Conservation (phyloP, 2,329 filamentous ascomycete species). For the Aspergillus terreus region DNA sequence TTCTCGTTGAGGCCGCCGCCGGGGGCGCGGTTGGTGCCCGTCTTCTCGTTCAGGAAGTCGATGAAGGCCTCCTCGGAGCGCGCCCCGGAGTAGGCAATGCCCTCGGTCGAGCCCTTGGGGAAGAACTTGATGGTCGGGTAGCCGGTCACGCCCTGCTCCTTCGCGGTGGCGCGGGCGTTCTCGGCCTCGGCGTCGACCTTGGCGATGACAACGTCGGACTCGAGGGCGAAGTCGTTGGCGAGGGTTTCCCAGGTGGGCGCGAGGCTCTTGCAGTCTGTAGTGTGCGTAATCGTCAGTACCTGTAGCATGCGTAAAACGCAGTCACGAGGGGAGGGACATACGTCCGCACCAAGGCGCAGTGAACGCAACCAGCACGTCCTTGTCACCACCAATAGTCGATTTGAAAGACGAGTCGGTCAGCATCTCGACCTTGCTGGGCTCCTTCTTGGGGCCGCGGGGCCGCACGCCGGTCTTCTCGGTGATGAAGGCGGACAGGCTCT, state of each 20-base stretch:
- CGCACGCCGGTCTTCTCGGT: conserved; percentile 81
- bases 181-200: conserved; percentile 93
- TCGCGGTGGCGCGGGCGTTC: conserved; percentile 73
- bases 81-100: conserved; percentile 68
- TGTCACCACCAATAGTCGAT: conserved; percentile 72
- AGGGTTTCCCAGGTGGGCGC: conserved; percentile 87
- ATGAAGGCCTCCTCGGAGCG: conserved; percentile 75
- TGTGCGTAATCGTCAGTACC: conserved; percentile 5
- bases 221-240: conserved; percentile 73
- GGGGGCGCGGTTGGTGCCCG: conserved; percentile 76
- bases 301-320: background rate
- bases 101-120: conserved; percentile 72
- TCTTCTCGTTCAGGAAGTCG: conserved; percentile 79
- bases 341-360: conserved; percentile 98
- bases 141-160: conserved; percentile 72
- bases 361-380: conserved; percentile 91
- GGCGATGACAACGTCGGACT: conserved; percentile 77
- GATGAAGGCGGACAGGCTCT: conserved; percentile 77
- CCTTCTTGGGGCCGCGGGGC: conserved; percentile 59
- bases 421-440: conserved; percentile 72
- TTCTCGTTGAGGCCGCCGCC: conserved; percentile 75
- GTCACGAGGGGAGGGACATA: conserved; percentile 52
- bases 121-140: conserved; percentile 99
- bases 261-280: conserved; percentile 88
- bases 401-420: conserved; percentile 78